Evolutionary conservation across 176 grass and related monocot genomes (phyloP).

Genomic region (Aegilops tauschii): DNA sequence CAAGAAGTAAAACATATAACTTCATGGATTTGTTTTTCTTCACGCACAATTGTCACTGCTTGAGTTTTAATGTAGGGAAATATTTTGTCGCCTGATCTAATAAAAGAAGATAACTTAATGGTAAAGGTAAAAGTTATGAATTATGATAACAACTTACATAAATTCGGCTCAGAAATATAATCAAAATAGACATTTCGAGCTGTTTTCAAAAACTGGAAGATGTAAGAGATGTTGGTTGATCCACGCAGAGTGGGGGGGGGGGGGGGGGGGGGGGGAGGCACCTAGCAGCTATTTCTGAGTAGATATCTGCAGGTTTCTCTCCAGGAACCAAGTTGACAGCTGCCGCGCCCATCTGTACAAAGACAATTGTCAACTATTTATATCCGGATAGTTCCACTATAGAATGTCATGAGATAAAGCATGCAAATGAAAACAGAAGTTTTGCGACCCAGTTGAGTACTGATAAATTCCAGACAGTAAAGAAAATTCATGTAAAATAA

Average conservation of each 20-base stretch:
- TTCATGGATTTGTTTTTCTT: neutral
- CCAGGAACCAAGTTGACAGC: conserved; percentile 90
- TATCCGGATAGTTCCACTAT: conserved; percentile 9
- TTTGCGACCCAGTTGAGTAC: neutral
- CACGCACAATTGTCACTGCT: neutral
- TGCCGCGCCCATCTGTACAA: conserved; percentile 70
- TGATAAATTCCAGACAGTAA: neutral
- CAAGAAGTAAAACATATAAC: neutral
- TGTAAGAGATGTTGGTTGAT: neutral
- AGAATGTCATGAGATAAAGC: conserved; percentile 6
- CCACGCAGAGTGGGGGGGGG: no score
- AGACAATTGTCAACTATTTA: conserved; percentile 15
- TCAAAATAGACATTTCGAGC: neutral
- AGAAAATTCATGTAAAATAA: neutral
- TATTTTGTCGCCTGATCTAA: neutral
- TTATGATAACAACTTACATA: neutral
- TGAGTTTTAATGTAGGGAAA: neutral
- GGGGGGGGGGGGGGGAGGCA: neutral
- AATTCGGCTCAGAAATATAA: neutral
- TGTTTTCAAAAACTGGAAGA: neutral
- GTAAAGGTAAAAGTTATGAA: neutral
- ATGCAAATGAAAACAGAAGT: neutral
- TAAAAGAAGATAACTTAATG: neutral
- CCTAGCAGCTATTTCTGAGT: conserved; percentile 94
- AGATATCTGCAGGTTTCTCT: conserved; percentile 92